A percentile compares a stretch with the other conserved stretches of the same genome.
phyloP scores from a whole-genome alignment of 495 filamentous ascomycete genomes.

The Talaromyces thailandensis region DNA sequence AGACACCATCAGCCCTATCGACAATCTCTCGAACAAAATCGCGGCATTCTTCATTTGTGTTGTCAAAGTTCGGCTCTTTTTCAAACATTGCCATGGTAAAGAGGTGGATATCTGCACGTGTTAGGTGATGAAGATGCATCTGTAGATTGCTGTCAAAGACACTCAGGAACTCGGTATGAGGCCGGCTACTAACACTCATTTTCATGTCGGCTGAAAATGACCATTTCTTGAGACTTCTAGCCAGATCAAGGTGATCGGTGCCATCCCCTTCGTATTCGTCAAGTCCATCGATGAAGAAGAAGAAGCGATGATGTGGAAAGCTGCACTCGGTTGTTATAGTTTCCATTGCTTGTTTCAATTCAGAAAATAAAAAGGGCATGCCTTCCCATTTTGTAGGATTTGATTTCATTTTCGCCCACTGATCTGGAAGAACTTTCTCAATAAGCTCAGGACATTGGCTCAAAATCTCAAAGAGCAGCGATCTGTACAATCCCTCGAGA shows the following conservation, averaged over 20 bases:
- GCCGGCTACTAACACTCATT: background rate
- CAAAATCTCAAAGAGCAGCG: conserved; percentile 21
- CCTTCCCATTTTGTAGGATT: background rate
- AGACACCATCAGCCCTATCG: background rate
- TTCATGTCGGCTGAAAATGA: background rate
- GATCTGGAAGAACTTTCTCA: conserved; percentile 5
- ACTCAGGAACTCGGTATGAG: background rate
- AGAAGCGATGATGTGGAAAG: background rate
- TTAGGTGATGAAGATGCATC: background rate
- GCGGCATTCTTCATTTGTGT: background rate
- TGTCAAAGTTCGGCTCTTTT: background rate
- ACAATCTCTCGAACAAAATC: background rate
- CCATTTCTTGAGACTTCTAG: background rate
- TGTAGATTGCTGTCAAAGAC: background rate
- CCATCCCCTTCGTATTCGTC: conserved; percentile 27
- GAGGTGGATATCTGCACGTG: background rate
- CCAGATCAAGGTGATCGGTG: conserved; percentile 12
- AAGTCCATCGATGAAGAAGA: conserved; percentile 34
- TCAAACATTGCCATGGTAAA: background rate
- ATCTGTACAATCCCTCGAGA: conserved; percentile 18
- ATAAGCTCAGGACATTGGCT: conserved; percentile 5
- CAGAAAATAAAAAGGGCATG: background rate
- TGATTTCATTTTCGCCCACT: background rate
- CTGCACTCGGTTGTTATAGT: background rate
- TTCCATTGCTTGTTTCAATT: background rate